Evolutionary conservation across 2,329 filamentous ascomycete species (phyloP).

Genomic region (Ophiocordyceps camponoti-floridani): DNA sequence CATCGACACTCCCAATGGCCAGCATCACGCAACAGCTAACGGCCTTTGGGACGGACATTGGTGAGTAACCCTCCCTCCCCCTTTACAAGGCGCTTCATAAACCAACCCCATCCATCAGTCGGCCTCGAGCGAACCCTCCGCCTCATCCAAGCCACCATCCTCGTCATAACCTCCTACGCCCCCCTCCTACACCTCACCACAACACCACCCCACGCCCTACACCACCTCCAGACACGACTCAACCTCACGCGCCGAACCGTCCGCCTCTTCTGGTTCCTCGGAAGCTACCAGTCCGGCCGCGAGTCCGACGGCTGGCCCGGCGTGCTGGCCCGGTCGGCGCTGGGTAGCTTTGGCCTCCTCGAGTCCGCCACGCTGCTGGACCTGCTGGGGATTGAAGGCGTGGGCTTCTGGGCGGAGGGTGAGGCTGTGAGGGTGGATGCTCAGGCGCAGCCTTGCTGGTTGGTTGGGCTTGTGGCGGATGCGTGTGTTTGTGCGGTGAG

Average conservation of each 20-base stretch:
- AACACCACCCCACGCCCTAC: conserved; percentile 12
- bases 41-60: conserved; percentile 26
- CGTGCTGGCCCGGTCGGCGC: conserved; percentile 36
- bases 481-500: conserved; percentile 23
- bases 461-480: conserved; percentile 39
- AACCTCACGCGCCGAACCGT: conserved; percentile 41
- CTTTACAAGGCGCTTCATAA: neutral
- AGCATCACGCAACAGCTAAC: conserved; percentile 16
- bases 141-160: conserved; percentile 31
- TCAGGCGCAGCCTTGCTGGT: conserved; percentile 54
- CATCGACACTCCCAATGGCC: conserved; percentile 7
- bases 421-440: conserved; percentile 27
- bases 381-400: conserved; percentile 20
- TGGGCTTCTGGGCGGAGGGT: conserved; percentile 34
- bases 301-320: conserved; percentile 25
- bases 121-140: conserved; percentile 44
- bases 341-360: conserved; percentile 49
- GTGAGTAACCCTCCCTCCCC: conserved; percentile 10
- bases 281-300: conserved; percentile 32
- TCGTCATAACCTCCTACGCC: conserved; percentile 28
- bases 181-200: conserved; percentile 16
- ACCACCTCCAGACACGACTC: conserved; percentile 20
- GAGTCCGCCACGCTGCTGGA: conserved; percentile 47
- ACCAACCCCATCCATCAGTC: conserved; percentile 16
- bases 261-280: conserved; percentile 50